phyloP scores from a whole-genome alignment of 805 yeast genomes.

The Yamadazyma sp. region DNA sequence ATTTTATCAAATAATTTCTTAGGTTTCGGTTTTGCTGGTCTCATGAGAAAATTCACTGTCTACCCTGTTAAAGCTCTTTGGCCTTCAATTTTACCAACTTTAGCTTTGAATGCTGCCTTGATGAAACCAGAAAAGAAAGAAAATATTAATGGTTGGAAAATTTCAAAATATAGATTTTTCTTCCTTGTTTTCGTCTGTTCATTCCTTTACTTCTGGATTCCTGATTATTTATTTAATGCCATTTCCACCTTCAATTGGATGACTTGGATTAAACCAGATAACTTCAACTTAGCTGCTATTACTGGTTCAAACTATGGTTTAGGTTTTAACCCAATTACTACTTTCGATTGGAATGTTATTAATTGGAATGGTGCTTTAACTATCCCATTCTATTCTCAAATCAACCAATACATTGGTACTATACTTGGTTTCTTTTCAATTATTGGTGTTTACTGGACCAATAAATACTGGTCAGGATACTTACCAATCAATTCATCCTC shows the following conservation, averaged over 20 bases:
- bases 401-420: constrained; percentile 19
- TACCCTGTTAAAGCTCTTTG: constrained; percentile 26
- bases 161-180: constrained; percentile 26
- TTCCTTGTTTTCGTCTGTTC: constrained; percentile 21
- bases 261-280: constrained; percentile 54
- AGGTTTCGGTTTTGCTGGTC: constrained; percentile 32
- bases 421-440: constrained; percentile 17
- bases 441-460: constrained; percentile 21
- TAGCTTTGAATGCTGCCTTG: constrained; percentile 31
- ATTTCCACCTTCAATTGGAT: constrained; percentile 52
- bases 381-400: constrained; percentile 38
- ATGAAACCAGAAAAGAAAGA: constrained; percentile 24
- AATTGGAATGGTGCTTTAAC: constrained; percentile 30
- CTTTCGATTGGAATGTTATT: constrained; percentile 54
- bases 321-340: constrained; percentile 52
- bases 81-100: constrained; percentile 28
- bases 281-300: constrained; percentile 46
- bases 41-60: constrained; percentile 25
- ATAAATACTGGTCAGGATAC: constrained; percentile 23
- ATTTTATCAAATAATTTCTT: constrained; percentile 23
- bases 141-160: constrained; percentile 28
- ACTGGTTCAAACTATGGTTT: constrained; percentile 49
- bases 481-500: constrained; percentile 41
- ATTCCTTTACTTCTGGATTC: constrained; percentile 46
- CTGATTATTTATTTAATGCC: constrained; percentile 41